Evolutionary conservation across 176 grass and related monocot species (phyloP), one percentile per base, ranked within the genome.

Genomic region (Secale cereale): DNA sequence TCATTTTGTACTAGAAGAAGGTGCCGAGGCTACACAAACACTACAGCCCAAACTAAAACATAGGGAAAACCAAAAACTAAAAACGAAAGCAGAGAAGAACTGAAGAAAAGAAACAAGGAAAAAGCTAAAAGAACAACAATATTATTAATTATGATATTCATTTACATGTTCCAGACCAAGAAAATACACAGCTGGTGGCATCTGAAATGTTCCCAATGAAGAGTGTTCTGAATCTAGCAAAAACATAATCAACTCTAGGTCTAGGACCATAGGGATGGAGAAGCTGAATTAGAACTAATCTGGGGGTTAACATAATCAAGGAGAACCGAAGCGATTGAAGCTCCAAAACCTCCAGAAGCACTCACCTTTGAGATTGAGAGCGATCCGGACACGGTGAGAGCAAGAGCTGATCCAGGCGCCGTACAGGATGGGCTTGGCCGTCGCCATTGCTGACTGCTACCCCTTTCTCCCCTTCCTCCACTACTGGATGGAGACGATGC

Each of bases 331-430:
- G 22, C 71, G 14, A 73, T 40, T 40, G 32, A 65, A 40, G 43
- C 30, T 67, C 33, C 22, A 66, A 17, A 27, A 37, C 14, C 25
- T 75, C 4, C 56, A 65, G 23, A 88, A 46, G 4, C 6, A 59
- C 6, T 86, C 39, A 94, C 92, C 89, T 91, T 94, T 94, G 54
- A 94, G 85, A 35, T 94, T 87, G 32, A 94, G 92, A 22, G 78
- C 92, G 23, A 94, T 91, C 25, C 87, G 82, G 54, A 87, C 82
- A 37, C 92, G 84, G 17, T 94, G 89, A 23, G 92, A 83, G 82
- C 90, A 94, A 33, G 92, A 88, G 87, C 92, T 94, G 31, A 86
- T 63, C 87, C 85, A 92, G 45, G 60, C 60, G 59, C 76, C 82
- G 82, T 94, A 94, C 13, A 94, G 87, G 60, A 87, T 83, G 57